phyloP scores from a whole-genome alignment of 257 asterid genomes.

The Solanum sejunctum region DNA sequence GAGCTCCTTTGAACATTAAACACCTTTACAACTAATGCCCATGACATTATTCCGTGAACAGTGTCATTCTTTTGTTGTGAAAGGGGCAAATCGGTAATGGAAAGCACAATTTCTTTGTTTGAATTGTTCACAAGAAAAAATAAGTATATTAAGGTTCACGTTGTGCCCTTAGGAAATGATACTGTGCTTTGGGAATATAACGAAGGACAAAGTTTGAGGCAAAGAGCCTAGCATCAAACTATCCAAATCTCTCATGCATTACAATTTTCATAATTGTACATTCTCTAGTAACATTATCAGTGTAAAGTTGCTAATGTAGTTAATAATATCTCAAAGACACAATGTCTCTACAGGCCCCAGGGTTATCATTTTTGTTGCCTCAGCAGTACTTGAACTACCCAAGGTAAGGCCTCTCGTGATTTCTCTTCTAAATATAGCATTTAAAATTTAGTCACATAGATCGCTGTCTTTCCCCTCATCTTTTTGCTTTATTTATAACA shows the following conservation, averaged over 20 bases:
- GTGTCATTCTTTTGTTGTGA: background rate
- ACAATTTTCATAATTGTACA: background rate
- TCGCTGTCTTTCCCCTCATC: background rate
- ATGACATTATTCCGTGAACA: background rate
- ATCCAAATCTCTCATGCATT: background rate
- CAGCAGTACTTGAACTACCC: slow-evolving; percentile 60
- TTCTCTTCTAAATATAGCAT: background rate
- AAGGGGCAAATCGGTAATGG: background rate
- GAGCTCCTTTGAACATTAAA: background rate
- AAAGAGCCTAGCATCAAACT: background rate
- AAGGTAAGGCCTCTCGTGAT: slow-evolving; percentile 32
- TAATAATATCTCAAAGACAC: slow-evolving; percentile 26
- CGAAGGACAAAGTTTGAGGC: background rate
- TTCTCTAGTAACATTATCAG: slow-evolving; percentile 7
- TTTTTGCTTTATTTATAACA: background rate
- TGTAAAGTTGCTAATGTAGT: slow-evolving; percentile 16
- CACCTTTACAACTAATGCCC: background rate
- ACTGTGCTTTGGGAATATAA: background rate
- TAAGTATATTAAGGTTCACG: background rate
- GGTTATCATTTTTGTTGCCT: slow-evolving; percentile 83
- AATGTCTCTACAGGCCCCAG: slow-evolving; percentile 87
- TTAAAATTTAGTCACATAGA: background rate
- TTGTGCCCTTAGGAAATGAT: background rate
- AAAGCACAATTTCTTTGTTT: background rate
- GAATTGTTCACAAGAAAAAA: background rate